Evolutionary conservation across 2,329 filamentous ascomycete species (phyloP), one percentile per base, ranked within the genome.

Genomic region (Corinectria fuckeliana): DNA sequence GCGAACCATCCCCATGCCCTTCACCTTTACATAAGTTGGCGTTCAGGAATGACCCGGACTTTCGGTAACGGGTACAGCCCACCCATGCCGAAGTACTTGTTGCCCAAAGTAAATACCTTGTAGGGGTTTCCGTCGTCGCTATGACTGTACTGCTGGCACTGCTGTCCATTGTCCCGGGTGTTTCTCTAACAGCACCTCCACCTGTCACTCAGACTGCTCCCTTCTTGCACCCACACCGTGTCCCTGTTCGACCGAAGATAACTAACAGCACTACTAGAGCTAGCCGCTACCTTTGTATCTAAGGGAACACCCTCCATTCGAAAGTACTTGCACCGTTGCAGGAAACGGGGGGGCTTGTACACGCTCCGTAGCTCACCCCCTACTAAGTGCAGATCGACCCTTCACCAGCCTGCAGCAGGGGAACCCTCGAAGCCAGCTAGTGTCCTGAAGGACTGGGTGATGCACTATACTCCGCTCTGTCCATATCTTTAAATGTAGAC

Each of bases 161-260:
- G 30, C 8, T 21, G 32, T 18, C 26, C 42, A 16, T 50, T 4
- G 11, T 26, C 21, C 56, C 18, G 13, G 10, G 32, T 36, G 18
- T 47, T 53, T 34, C 36, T 34, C 41, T 50, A 23, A 25, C 48
- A 62, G 52, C n/a, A 38, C 11, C 47, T 47, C 48, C 57, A 36
- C 56, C 16, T 7, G 13, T 25, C 28, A 10, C 48, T 39, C 10
- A 20, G n/a, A 10, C 34, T 10, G 16, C 42, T 20, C 32, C n/a
- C 32, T 25, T 30, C 42, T n/a, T 23, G 23, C 14, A 26, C 23
- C 4, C 11, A 18, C 3, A 21, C 9, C 11, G n/a, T 28, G 26
- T 28, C 8, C 26, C 26, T 28, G 13, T 13, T 7, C 42, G 13
- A 11, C 41, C 23, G 5, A 44, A 14, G 23, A 26, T 14, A n/a